phyloP scores from a whole-genome alignment of 768 basidiomycete species.

The Boletellus sp. region DNA sequence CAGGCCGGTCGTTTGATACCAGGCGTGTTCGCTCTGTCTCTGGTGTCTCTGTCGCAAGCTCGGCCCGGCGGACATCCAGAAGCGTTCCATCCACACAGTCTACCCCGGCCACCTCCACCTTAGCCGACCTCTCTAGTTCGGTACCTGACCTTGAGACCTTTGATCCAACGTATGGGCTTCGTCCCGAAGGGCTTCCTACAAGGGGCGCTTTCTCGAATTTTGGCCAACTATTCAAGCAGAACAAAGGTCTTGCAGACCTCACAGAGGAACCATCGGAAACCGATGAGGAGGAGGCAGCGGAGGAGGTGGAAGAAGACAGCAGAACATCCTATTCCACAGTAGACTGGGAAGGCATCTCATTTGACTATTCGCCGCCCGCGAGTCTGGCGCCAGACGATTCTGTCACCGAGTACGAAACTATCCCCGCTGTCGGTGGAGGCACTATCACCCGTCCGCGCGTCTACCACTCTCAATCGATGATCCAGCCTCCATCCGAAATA shows the following conservation, averaged over 20 bases:
- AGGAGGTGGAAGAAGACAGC: slow-evolving; percentile 36
- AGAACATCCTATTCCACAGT: slow-evolving; percentile 54
- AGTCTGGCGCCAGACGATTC: slow-evolving; percentile 43
- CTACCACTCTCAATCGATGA: slow-evolving; percentile 79
- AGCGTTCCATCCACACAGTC: slow-evolving; percentile 19
- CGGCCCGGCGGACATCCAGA: slow-evolving; percentile 24
- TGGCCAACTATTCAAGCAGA: slow-evolving; percentile 63
- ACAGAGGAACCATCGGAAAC: slow-evolving; percentile 55
- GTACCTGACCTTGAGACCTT: slow-evolving; percentile 69
- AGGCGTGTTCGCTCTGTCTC: slow-evolving; percentile 40
- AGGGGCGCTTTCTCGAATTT: slow-evolving; percentile 82
- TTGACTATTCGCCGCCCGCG: slow-evolving; percentile 43
- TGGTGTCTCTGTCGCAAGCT: slow-evolving; percentile 38
- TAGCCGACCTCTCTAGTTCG: slow-evolving; percentile 24
- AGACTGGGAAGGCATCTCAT: slow-evolving; percentile 64
- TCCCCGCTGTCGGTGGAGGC: slow-evolving; percentile 91
- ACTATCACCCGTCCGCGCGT: slow-evolving; percentile 81
- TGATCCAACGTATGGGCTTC: slow-evolving; percentile 94
- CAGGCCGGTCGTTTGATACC: slow-evolving; percentile 34
- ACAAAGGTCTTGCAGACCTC: slow-evolving; percentile 75
- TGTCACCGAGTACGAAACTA: slow-evolving; percentile 73
- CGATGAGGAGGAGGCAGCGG: slow-evolving; percentile 38
- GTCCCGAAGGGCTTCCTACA: slow-evolving; percentile 84
- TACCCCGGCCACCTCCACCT: slow-evolving; percentile 18
- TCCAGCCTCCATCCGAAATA: slow-evolving; percentile 43